phyloP scores from a whole-genome alignment of 2,329 filamentous ascomycete genomes.

The Fusarium bactridioides region DNA sequence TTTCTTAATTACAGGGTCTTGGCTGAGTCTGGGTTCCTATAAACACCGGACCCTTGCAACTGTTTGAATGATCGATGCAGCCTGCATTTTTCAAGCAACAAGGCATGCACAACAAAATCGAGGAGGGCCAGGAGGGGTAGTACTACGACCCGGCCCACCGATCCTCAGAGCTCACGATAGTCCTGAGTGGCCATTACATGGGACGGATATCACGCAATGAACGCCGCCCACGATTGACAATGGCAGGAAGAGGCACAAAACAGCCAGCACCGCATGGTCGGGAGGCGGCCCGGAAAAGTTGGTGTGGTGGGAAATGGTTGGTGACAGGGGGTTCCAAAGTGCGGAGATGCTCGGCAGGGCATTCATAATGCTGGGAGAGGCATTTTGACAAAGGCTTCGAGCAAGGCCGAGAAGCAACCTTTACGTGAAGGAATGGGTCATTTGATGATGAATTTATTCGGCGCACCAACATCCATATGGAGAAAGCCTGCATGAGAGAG shows the following conservation, averaged over 20 bases:
- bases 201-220: slow-evolving; percentile 2
- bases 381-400: slow-evolving; percentile 4
- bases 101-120: slow-evolving; percentile 5
- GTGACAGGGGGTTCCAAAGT: slow-evolving; percentile 8
- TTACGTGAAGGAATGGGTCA: neutral
- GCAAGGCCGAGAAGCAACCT: neutral
- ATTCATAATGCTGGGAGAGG: slow-evolving; percentile 2
- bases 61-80: slow-evolving; percentile 16
- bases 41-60: slow-evolving; percentile 38
- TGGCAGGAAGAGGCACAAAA: slow-evolving; percentile 5
- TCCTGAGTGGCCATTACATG: slow-evolving; percentile 4
- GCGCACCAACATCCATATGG: slow-evolving; percentile 11
- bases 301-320: slow-evolving; percentile 20
- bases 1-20: slow-evolving; percentile 57
- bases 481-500: slow-evolving; percentile 1
- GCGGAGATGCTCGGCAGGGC: slow-evolving; percentile 10
- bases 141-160: neutral
- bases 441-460: slow-evolving; percentile 18
- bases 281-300: slow-evolving; percentile 18
- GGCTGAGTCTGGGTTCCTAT: slow-evolving; percentile 69
- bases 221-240: slow-evolving; percentile 1
- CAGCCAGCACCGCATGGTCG: slow-evolving; percentile 1
- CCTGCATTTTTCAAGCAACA: slow-evolving; percentile 5
- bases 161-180: slow-evolving; percentile 8
- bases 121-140: slow-evolving; percentile 9